A percentile compares a stretch with the other conserved stretches of the same genome.
Conservation (phyloP, 2,329 filamentous ascomycete genomes). For the Apiospora phragmitis region DNA sequence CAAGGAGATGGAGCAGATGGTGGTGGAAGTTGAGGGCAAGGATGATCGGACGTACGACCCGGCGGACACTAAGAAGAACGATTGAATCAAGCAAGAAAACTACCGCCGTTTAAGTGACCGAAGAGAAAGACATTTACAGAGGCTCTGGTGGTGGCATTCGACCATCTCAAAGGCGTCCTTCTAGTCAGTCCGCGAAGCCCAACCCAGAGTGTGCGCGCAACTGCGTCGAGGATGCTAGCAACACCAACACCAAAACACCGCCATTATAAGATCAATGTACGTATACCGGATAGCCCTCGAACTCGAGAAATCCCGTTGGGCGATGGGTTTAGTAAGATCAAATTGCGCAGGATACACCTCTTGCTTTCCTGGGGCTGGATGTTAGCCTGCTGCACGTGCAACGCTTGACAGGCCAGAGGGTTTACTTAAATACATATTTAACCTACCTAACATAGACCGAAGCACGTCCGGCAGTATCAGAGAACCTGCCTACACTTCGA, state of each 20-base stretch:
- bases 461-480: background rate
- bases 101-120: background rate
- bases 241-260: background rate
- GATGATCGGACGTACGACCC: conserved; percentile 52
- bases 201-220: background rate
- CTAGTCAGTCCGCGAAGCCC: background rate
- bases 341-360: background rate
- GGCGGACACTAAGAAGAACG: conserved; percentile 47
- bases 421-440: too few relatives aligned
- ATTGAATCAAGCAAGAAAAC: conserved; percentile 24
- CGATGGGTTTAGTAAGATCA: background rate
- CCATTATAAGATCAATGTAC: background rate
- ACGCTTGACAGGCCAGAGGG: background rate
- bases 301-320: too few relatives aligned
- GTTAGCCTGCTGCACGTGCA: background rate
- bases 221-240: background rate
- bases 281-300: background rate
- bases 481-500: background rate
- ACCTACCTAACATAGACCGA: background rate
- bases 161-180: background rate
- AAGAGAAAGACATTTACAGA: background rate
- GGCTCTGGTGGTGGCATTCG: background rate
- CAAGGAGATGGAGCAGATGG: conserved; percentile 73
- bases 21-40: conserved; percentile 67
- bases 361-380: background rate